Evolutionary conservation across 257 asterid species (phyloP).

Genomic region (Gardenia jasminoides): DNA sequence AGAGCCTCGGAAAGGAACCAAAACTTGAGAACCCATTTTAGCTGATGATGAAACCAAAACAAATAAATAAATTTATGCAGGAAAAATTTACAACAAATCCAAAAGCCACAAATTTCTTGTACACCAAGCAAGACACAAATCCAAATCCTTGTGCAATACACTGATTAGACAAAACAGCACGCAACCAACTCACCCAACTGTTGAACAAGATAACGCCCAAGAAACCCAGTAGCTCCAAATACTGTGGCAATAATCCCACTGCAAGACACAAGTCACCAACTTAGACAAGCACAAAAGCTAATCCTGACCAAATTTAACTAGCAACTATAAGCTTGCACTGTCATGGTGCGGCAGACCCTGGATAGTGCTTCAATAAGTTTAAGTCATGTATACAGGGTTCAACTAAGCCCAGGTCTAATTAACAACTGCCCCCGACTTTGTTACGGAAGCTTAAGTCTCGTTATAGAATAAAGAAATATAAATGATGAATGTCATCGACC

Average conservation of each 20-base stretch:
- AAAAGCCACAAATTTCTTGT: neutral
- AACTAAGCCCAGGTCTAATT: neutral
- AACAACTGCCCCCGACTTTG: neutral
- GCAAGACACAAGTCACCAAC: constrained; percentile 38
- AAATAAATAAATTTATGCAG: neutral
- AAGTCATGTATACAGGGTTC: neutral
- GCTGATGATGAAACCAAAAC: constrained; percentile 45
- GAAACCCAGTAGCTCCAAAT: constrained; percentile 96
- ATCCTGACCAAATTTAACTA: neutral
- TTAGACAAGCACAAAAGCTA: neutral
- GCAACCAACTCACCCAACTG: constrained; percentile 58
- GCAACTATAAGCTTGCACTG: neutral
- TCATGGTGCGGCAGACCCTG: neutral
- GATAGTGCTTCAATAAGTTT: neutral
- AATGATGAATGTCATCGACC: neutral
- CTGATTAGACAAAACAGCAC: neutral
- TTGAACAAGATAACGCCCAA: constrained; percentile 93
- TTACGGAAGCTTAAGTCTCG: neutral
- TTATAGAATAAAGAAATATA: neutral
- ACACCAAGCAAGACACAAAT: neutral
- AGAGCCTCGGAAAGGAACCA: constrained; percentile 93
- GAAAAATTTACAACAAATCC: neutral
- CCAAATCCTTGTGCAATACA: neutral
- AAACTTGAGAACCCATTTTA: constrained; percentile 93
- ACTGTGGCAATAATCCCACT: constrained; percentile 96